phyloP scores from a whole-genome alignment of 1,284 basidiomycete genomes.

The Phenoliferia sp. region DNA sequence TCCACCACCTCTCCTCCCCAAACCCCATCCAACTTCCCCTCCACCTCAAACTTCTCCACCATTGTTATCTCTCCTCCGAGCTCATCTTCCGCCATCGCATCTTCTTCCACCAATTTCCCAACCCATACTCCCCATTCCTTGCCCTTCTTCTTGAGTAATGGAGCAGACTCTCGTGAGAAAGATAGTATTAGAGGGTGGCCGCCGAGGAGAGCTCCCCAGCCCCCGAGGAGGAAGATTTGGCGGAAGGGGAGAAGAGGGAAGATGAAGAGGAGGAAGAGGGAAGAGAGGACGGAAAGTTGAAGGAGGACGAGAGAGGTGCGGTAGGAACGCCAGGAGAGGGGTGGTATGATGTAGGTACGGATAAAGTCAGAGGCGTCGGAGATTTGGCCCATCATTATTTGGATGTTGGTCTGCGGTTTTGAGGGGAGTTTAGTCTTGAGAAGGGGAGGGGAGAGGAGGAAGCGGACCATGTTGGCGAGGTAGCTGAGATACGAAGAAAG shows the following conservation, averaged over 20 bases:
- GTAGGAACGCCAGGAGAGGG: conserved; percentile 33
- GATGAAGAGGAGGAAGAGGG: conserved; percentile 18
- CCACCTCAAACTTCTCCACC: conserved; percentile 7
- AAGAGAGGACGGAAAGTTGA: conserved; percentile 25
- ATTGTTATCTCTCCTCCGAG: conserved; percentile 11
- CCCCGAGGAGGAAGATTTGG: conserved; percentile 28
- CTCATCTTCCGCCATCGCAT: conserved; percentile 21
- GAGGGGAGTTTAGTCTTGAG: too few species aligned
- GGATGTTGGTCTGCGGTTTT: conserved; percentile 34
- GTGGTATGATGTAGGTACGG: conserved; percentile 30
- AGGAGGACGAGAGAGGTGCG: conserved; percentile 30
- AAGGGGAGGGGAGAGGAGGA: not conserved
- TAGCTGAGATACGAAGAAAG: conserved; percentile 21
- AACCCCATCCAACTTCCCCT: conserved; percentile 8
- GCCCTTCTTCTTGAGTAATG: not conserved
- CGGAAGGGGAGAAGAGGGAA: conserved; percentile 28
- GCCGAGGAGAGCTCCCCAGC: conserved; percentile 28
- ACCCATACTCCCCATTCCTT: not conserved
- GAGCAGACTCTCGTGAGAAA: conserved; percentile 2
- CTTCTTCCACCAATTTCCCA: conserved; percentile 20
- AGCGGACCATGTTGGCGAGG: conserved; percentile 31
- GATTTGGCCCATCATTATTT: conserved; percentile 37
- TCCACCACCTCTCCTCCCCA: conserved; percentile 9
- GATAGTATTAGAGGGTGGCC: conserved; percentile 27
- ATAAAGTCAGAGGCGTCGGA: conserved; percentile 32